Percentiles rank a stretch among this genome's conserved stretches.
Evolutionary conservation across 805 yeast genomes (phyloP).

Genomic region (Saturnispora halmiae): DNA sequence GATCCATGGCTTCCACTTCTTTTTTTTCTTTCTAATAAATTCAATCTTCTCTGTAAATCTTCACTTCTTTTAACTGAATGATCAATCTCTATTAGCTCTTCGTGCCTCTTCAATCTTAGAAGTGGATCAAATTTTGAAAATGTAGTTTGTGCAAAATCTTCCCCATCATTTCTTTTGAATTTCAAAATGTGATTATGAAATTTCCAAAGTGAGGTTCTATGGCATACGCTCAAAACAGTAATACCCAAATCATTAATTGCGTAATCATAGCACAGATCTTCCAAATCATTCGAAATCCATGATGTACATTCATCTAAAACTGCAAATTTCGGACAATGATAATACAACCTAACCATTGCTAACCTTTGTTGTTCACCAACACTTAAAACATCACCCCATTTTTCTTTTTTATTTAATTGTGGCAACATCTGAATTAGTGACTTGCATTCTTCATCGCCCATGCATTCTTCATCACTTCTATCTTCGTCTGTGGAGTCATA

Average conservation of each 20-base stretch:
- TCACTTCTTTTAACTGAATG: slow-evolving; percentile 64
- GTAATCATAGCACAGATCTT: slow-evolving; percentile 75
- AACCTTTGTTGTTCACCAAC: slow-evolving; percentile 89
- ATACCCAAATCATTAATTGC: slow-evolving; percentile 68
- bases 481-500: slow-evolving; percentile 16
- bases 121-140: slow-evolving; percentile 61
- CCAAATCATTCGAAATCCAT: slow-evolving; percentile 86
- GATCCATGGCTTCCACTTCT: slow-evolving; percentile 9
- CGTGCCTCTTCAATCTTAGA: slow-evolving; percentile 63
- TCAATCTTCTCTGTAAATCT: slow-evolving; percentile 53
- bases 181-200: slow-evolving; percentile 77
- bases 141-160: slow-evolving; percentile 15
- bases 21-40: slow-evolving; percentile 39
- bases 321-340: slow-evolving; percentile 88
- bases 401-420: slow-evolving; percentile 60
- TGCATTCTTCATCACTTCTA: slow-evolving; percentile 12
- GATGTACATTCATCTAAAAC: slow-evolving; percentile 94
- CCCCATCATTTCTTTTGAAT: slow-evolving; percentile 30
- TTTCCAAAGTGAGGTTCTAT: slow-evolving; percentile 86
- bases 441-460: slow-evolving; percentile 5
- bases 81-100: slow-evolving; percentile 66
- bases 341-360: slow-evolving; percentile 88
- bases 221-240: slow-evolving; percentile 83
- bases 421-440: slow-evolving; percentile 18
- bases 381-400: slow-evolving; percentile 84